Evolutionary conservation across 352 stramenopile genomes (phyloP), one percentile per base, ranked within the genome.

Genomic region (Elongisporangium undulatum): DNA sequence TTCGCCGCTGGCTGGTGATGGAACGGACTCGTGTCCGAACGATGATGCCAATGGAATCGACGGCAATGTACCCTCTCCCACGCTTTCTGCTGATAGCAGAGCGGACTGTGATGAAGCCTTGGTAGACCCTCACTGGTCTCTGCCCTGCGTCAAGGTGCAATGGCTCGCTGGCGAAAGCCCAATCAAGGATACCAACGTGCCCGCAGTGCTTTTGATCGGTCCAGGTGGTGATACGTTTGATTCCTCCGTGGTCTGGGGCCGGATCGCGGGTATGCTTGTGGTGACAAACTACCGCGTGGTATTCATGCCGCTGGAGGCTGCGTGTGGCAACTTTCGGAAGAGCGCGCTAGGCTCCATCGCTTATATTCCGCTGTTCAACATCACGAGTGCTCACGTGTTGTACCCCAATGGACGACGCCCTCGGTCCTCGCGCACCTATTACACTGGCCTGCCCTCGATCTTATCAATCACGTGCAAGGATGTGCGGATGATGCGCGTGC

Each of bases 251-350:
- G 62, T 89, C 3, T 93, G 84, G 84, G 77, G 79, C 1, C 69
- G 81, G n/a, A 68, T 91, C 62, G 78, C 76, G 19, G 85, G 83
- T 10, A 69, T 79, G 56, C 56, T 93, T 2, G 64, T 71, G 2
- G 71, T 92, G 51, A 95, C 85, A 13, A 95, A 92, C 63, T 95
- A 89, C 52, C 74, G 85, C 12, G 74, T 95, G 19, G 64, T 92
- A 4, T 92, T 95, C 49, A 72, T 80, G 8, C 74, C 79, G 19
- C 74, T 88, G 5, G 82, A 92, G 21, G 64, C 71, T 24, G 73
- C 77, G 5, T 64, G 75, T 51, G 53, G 82, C 7, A 65, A 83
- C 17, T 64, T 73, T 22, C 67, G 69, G 55, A 67, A 66, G 15
- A 67, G 56, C 38, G 66, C 75, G 15, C 69, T 79, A 51, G 75